A percentile compares a stretch with the other conserved stretches of the same genome.
Evolutionary conservation across 441 rosid species (phyloP).

Genomic region (Populus tomentosa): DNA sequence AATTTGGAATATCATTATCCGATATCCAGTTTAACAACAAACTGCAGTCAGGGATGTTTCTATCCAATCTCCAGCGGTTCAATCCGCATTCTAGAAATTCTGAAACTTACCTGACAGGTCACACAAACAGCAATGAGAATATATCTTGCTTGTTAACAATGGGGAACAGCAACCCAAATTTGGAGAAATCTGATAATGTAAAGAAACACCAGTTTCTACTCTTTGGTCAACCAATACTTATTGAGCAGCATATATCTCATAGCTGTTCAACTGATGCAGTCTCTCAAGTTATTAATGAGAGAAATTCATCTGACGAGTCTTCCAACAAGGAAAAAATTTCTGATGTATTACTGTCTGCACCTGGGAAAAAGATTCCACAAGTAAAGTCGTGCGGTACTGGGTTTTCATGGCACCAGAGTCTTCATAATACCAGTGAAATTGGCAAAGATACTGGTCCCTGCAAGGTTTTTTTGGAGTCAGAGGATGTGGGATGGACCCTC

Average conservation of each 20-base stretch:
- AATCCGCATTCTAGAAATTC: constrained; percentile 38
- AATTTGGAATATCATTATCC: constrained; percentile 63
- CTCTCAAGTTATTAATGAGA: constrained; percentile 30
- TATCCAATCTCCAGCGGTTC: constrained; percentile 48
- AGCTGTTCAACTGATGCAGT: constrained; percentile 42
- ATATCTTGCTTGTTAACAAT: constrained; percentile 74
- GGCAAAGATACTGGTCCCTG: constrained; percentile 68
- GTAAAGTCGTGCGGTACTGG: constrained; percentile 33
- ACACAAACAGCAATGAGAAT: constrained; percentile 38
- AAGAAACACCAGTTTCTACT: constrained; percentile 71
- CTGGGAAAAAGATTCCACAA: constrained; percentile 20
- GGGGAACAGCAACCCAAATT: constrained; percentile 47
- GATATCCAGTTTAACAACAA: constrained; percentile 63
- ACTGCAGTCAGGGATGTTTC: constrained; percentile 58
- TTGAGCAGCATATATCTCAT: constrained; percentile 72
- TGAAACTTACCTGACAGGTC: constrained; percentile 30
- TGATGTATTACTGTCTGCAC: constrained; percentile 26
- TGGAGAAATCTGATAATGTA: constrained; percentile 43
- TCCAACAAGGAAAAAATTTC: constrained; percentile 24
- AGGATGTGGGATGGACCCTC: constrained; percentile 81
- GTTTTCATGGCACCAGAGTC: constrained; percentile 45
- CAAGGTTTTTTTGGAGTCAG: constrained; percentile 90
- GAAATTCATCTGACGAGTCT: constrained; percentile 24
- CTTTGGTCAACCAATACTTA: constrained; percentile 85
- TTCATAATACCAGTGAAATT: constrained; percentile 23